These are phyloP conservation scores for Psilocybe azurescens DNA, from an alignment of 768 basidiomycete species.

Conservation along the genomic window DNA sequence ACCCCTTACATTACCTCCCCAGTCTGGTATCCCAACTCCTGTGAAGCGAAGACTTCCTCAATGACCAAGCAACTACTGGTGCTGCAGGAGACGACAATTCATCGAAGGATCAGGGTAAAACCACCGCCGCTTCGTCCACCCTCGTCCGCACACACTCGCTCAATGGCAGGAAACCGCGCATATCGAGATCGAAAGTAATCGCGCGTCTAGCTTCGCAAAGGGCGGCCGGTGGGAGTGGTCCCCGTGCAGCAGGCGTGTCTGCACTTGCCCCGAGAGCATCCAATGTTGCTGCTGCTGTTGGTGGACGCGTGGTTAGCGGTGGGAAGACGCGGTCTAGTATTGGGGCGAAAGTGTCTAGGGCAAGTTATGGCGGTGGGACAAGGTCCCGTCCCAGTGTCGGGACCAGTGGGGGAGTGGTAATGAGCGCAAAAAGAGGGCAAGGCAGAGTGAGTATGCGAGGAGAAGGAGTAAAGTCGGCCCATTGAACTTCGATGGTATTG, in stretches of 20 bases:
- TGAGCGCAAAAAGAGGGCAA: conserved; percentile 74
- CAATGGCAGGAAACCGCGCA: conserved; percentile 69
- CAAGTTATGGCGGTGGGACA: conserved; percentile 40
- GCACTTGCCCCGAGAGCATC: conserved; percentile 27
- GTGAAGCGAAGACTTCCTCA: conserved; percentile 26
- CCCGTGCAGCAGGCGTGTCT: conserved; percentile 30
- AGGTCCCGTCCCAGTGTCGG: conserved; percentile 22
- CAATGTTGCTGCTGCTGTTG: conserved; percentile 15
- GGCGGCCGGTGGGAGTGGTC: conserved; percentile 37
- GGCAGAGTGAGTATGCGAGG: conserved; percentile 78
- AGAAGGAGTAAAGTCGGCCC: conserved; percentile 44
- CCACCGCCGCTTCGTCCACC: conserved; percentile 3
- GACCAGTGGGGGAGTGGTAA: conserved; percentile 41
- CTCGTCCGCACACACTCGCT: conserved; percentile 34
- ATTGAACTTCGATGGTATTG: not conserved
- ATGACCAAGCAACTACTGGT: conserved; percentile 1
- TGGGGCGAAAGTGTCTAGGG: conserved; percentile 45
- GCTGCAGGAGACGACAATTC: not conserved
- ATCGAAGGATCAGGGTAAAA: conserved; percentile 4
- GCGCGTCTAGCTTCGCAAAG: conserved; percentile 78
- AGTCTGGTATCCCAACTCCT: conserved; percentile 42
- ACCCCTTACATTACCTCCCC: conserved; percentile 42
- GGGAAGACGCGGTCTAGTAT: conserved; percentile 56
- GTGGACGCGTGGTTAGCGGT: conserved; percentile 9
- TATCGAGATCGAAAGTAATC: conserved; percentile 83